These are phyloP conservation scores for Erigeron philadelphicus DNA, from an alignment of 140 eudicot species.

Conservation along the genomic window DNA sequence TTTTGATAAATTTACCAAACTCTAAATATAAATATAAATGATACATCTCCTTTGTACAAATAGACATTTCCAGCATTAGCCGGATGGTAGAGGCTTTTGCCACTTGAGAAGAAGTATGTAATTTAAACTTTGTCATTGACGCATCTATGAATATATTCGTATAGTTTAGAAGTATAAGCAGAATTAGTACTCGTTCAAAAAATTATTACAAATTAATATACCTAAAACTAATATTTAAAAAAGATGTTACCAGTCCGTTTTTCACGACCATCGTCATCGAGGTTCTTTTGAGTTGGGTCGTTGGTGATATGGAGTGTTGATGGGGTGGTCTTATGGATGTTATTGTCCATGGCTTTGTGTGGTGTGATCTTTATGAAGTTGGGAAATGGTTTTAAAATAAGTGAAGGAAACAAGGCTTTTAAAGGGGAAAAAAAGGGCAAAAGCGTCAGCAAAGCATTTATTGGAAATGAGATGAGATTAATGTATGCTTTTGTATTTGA, in stretches of 20 bases:
- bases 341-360: constrained; percentile 11
- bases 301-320: constrained; percentile 9
- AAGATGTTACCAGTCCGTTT: constrained; percentile 51
- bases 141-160: too few relatives aligned
- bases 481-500: neutral
- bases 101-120: too few relatives aligned
- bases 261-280: constrained; percentile 69
- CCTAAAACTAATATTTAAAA: neutral
- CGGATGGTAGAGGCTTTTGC: too few relatives aligned
- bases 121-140: too few relatives aligned
- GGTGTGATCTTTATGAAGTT: neutral
- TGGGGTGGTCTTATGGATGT: neutral
- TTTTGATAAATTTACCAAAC: too few relatives aligned
- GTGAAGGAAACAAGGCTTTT: neutral
- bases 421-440: neutral
- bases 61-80: too few relatives aligned
- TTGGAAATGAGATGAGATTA: neutral
- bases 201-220: too few relatives aligned
- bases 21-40: too few relatives aligned
- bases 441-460: neutral
- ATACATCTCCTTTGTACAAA: too few relatives aligned
- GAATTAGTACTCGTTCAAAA: neutral
- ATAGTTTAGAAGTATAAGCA: neutral
- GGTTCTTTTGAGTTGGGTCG: constrained; percentile 29
- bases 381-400: neutral